Evolutionary conservation across 441 rosid species (phyloP), one percentile per base, ranked within the genome.

Genomic region (Raphanus hybrid): DNA sequence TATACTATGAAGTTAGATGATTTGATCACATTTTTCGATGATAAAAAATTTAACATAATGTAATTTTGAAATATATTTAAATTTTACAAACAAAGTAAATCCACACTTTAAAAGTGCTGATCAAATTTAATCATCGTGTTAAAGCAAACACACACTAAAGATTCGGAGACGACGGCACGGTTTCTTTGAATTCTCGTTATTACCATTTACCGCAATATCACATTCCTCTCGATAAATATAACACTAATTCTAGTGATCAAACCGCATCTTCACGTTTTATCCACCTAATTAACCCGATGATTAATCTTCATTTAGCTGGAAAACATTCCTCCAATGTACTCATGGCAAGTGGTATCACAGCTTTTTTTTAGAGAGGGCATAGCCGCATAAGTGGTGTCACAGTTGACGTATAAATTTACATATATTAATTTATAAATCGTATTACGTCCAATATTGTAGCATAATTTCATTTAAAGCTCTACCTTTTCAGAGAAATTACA

Each of bases 141-240:
- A 35, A 72, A 72, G 64, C 68, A 37, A 64, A 59, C 57, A 60
- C 39, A 81, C 85, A 69, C 83, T 80, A 67, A 23, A 52, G 84
- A 67, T 75, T 79, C 71, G 63, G 55, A 67, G 70, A 69, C 74
- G 69, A 78, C 79, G 71, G 64, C 63, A 64, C 59, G 67, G 43
- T 75, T 80, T 80, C 75, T 61, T 81, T 75, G 41, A 76, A 73
- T 64, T 66, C 74, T 83, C 64, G 76, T 78, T 71, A 67, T 50
- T 72, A 72, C 64, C 81, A 58, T 72, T 78, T 67, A 78, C 81
- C 57, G 64, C 69, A 61, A 73, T 67, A 69, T 64, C 80, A 78
- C 77, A 72, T 67, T 67, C 81, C 77, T 72, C 64, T 78, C 69
- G 27, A 71, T 5, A 12, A 55, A 16, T 41, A 45, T 45, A n/a